Percentiles rank a stretch among this genome's conserved stretches.
Conservation (phyloP, 306 rosid species). For the Neltuma alba region DNA sequence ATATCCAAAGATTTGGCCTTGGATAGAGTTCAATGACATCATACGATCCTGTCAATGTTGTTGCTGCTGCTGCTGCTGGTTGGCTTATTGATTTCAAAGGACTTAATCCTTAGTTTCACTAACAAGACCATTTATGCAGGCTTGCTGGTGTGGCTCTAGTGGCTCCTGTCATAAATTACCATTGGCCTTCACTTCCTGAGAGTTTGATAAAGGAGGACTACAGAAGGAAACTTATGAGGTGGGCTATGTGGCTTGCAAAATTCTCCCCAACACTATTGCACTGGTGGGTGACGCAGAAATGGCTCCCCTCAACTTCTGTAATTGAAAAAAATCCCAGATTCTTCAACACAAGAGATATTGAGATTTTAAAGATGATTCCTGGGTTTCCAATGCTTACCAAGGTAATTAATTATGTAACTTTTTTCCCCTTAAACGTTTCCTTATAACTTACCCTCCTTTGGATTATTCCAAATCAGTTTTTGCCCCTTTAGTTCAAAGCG, state of each 20-base stretch:
- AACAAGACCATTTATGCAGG: constrained; percentile 57
- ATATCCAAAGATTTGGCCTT: too few species aligned
- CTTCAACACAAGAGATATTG: constrained; percentile 79
- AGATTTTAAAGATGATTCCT: constrained; percentile 62
- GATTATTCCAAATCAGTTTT: not conserved
- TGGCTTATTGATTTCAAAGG: not conserved
- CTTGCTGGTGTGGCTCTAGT: constrained; percentile 79
- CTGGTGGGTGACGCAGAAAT: constrained; percentile 89
- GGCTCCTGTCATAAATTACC: constrained; percentile 80
- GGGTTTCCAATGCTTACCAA: constrained; percentile 94
- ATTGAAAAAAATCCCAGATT: constrained; percentile 69
- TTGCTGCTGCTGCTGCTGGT: too few species aligned
- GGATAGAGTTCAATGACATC: too few species aligned
- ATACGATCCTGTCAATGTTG: too few species aligned
- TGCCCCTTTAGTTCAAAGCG: not conserved
- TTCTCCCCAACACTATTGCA: constrained; percentile 63
- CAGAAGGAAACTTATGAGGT: constrained; percentile 55
- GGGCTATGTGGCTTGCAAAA: constrained; percentile 63
- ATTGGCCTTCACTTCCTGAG: constrained; percentile 85
- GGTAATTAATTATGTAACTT: constrained; percentile 46
- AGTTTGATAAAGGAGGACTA: constrained; percentile 70
- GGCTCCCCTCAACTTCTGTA: constrained; percentile 93
- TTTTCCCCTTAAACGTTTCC: not conserved
- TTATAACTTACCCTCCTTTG: not conserved
- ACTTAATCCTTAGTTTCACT: constrained; percentile 4